Evolutionary conservation across 306 rosid species (phyloP).

Genomic region (Dicorynia guianensis): DNA sequence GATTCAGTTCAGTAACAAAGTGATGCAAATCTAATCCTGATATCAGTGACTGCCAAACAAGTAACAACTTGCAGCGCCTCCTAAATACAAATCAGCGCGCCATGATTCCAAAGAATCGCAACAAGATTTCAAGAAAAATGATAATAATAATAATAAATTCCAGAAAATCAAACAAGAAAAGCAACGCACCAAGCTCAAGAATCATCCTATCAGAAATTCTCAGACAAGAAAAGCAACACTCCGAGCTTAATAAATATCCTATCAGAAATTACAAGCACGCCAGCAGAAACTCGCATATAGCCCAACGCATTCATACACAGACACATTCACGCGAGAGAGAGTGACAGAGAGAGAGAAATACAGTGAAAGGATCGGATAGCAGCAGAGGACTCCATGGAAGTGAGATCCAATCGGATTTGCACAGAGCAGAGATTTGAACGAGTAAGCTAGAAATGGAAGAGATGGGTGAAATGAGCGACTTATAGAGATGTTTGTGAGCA

Average conservation of each 20-base stretch:
- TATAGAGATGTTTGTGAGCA: conserved; percentile 7
- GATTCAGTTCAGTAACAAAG: background rate
- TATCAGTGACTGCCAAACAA: background rate
- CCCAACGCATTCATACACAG: background rate
- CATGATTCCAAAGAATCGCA: background rate
- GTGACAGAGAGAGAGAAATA: conserved; percentile 47
- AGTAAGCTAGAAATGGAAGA: conserved; percentile 22
- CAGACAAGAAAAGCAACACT: conserved; percentile 19
- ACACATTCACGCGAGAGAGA: conserved; percentile 1
- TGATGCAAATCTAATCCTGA: background rate
- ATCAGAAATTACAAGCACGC: conserved; percentile 11
- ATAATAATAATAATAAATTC: background rate
- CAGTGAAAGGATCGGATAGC: conserved; percentile 76
- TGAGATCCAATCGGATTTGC: conserved; percentile 38
- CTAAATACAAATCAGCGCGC: background rate
- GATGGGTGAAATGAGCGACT: conserved; percentile 14
- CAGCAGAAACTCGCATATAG: background rate
- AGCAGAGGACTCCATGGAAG: conserved; percentile 78
- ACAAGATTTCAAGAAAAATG: background rate
- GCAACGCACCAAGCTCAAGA: too few relatives aligned
- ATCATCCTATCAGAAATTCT: background rate
- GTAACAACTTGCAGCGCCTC: background rate
- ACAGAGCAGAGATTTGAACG: conserved; percentile 8
- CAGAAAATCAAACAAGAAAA: conserved; percentile 5
- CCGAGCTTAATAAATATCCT: background rate